phyloP scores from a whole-genome alignment of 1,284 basidiomycete genomes.

The Neonothopanus nambi region DNA sequence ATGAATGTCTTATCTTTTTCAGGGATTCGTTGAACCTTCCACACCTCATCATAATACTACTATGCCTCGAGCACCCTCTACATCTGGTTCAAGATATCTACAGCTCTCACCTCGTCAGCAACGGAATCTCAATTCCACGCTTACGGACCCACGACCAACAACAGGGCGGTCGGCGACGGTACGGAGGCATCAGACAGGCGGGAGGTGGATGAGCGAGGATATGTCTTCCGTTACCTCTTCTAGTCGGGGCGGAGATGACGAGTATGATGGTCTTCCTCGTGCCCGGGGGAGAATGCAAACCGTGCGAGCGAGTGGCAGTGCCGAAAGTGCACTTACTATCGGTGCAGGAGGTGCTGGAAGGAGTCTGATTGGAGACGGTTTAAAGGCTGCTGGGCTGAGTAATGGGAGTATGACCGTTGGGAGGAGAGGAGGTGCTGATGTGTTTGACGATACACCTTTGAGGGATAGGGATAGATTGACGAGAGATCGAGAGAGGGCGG shows the following conservation, averaged over 20 bases:
- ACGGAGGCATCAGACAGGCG: conserved; percentile 39
- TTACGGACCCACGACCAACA: conserved; percentile 11
- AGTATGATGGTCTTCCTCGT: conserved; percentile 19
- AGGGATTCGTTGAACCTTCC: not conserved
- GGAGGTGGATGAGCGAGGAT: conserved; percentile 50
- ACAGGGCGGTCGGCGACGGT: conserved; percentile 28
- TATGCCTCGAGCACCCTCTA: not conserved
- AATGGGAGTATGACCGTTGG: conserved; percentile 3
- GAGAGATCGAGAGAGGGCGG: conserved; percentile 29
- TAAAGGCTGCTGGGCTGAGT: conserved; percentile 69
- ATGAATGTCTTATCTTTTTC: too few species aligned
- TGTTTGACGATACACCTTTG: conserved; percentile 27
- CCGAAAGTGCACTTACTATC: conserved; percentile 56
- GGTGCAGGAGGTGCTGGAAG: conserved; percentile 33
- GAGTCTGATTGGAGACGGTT: conserved; percentile 65
- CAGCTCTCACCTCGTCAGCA: conserved; percentile 30
- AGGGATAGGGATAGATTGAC: conserved; percentile 18
- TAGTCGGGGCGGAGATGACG: conserved; percentile 25
- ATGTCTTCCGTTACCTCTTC: conserved; percentile 24
- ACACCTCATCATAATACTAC: conserved; percentile 12
- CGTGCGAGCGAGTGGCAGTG: conserved; percentile 56
- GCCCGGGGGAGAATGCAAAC: conserved; percentile 44
- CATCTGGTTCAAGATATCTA: conserved; percentile 7
- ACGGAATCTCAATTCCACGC: conserved; percentile 8
- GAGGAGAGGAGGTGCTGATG: conserved; percentile 22